Evolutionary conservation across 768 basidiomycete species (phyloP).

Genomic region (Trametes sanguinea): DNA sequence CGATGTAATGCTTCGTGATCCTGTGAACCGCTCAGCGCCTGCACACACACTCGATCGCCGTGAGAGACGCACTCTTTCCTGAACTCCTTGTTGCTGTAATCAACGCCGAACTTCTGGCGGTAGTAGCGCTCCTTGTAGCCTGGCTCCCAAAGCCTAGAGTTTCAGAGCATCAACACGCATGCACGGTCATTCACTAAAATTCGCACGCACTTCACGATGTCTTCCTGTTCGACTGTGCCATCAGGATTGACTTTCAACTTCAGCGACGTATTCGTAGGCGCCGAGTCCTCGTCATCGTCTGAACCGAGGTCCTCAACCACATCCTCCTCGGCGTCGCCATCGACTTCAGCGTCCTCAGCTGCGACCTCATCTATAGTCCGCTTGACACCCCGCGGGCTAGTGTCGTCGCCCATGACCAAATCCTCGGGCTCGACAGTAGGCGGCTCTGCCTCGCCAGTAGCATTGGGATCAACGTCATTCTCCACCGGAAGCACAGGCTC

Average conservation of each 20-base stretch:
- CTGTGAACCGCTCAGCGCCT: constrained; percentile 40
- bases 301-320: constrained; percentile 10
- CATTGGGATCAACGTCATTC: constrained; percentile 11
- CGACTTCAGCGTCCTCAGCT: constrained; percentile 40
- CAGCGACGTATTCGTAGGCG: constrained; percentile 41
- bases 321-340: constrained; percentile 40
- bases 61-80: constrained; percentile 61
- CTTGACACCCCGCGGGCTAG: constrained; percentile 42
- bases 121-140: constrained; percentile 97
- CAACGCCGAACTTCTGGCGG: constrained; percentile 84
- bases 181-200: constrained; percentile 3
- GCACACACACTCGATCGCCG: background rate
- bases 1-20: constrained; percentile 81
- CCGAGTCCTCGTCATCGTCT: constrained; percentile 47
- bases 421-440: constrained; percentile 22
- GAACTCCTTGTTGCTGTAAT: constrained; percentile 69
- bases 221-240: constrained; percentile 92
- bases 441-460: constrained; percentile 14
- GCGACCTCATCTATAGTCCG: constrained; percentile 47
- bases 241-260: constrained; percentile 83
- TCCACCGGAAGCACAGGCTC: constrained; percentile 13
- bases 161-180: constrained; percentile 17
- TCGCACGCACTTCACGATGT: constrained; percentile 79
- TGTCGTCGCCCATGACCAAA: constrained; percentile 30
- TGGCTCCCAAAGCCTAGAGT: constrained; percentile 84